Evolutionary conservation across 768 basidiomycete genomes (phyloP).

Genomic region (Kockovaella imperatae): DNA sequence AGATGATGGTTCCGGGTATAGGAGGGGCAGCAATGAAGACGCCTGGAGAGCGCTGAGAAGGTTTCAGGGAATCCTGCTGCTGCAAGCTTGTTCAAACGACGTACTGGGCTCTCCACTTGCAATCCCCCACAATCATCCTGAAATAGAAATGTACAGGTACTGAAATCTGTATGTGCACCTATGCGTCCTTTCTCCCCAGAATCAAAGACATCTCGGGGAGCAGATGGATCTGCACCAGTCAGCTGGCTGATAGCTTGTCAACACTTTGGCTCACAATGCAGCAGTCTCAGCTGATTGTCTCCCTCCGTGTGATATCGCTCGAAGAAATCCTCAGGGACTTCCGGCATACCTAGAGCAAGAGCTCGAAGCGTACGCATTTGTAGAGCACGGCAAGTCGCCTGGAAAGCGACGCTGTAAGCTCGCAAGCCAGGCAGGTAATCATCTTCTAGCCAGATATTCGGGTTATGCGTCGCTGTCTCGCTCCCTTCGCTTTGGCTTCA

Average conservation of each 20-base stretch:
- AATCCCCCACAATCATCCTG: slow-evolving; percentile 59
- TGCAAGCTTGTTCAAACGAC: neutral
- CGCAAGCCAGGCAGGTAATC: slow-evolving; percentile 13
- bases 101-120: slow-evolving; percentile 55
- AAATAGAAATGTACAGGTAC: slow-evolving; percentile 55
- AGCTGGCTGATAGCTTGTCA: neutral
- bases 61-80: too few relatives aligned
- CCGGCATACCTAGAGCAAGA: slow-evolving; percentile 29
- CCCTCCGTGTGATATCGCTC: slow-evolving; percentile 21
- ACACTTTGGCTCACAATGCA: slow-evolving; percentile 22
- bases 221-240: slow-evolving; percentile 10
- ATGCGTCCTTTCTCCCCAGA: slow-evolving; percentile 18
- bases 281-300: slow-evolving; percentile 20
- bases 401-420: slow-evolving; percentile 3
- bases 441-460: slow-evolving; percentile 15
- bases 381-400: slow-evolving; percentile 14
- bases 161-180: slow-evolving; percentile 49
- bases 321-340: slow-evolving; percentile 21
- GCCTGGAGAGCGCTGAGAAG: slow-evolving; percentile 41
- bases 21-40: slow-evolving; percentile 29
- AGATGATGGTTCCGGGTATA: slow-evolving; percentile 39
- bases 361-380: slow-evolving; percentile 15
- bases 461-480: slow-evolving; percentile 2
- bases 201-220: slow-evolving; percentile 10
- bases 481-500: too few relatives aligned